Base-by-base conservation (phyloP, 805 yeast genomes). In the Scheffersomyces ergatensis region DNA sequence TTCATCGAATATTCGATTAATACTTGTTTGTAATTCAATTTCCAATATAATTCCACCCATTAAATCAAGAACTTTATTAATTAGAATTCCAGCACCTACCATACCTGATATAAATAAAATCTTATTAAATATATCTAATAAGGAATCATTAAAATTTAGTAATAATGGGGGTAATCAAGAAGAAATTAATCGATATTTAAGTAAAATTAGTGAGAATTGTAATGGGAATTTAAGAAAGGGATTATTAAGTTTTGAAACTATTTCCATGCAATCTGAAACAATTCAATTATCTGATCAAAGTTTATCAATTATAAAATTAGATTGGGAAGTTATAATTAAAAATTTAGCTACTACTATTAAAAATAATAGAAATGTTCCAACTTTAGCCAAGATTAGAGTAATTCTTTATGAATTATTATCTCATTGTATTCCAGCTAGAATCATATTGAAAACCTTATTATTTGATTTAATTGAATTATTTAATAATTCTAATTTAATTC, bases 21-120 rank as follows among this genome's bases (percentile, higher is more conserved):
- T 93, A 26, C 67, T 93, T 67, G 74, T 93, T 16, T 87, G 96
- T 51, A 92, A 89, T 57, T 80, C 97, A 2, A 87, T 96, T 19
- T 87, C 96, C 17, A 87, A 86, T 48, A 90, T 93, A 44, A 92
- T 93, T 44, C 83, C 89, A 2, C 99, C 99, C 9, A 93, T 93
- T 47, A 85, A 87, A 54, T 90, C 97, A 18, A 83, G 99, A 66
- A 89, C 97, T 7, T 66, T 93, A 39, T 71, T 92, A 44, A 76
- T 93, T n/a, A 76, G 98, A 44, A 81, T 89, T 2, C 85, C 97
- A 1, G 83, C 96, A 3, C 98, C 99, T 0, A 55, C 78, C 0
- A 54, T 57, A 2, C 63, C 63, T 0, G 95, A 89, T 32, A 77
- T 84, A n/a, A 54, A 72, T 1, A 46, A 45, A 0, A 82, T 87